Conservation (phyloP, 306 rosid species). For the Amphicarpaea edgeworthii region DNA sequence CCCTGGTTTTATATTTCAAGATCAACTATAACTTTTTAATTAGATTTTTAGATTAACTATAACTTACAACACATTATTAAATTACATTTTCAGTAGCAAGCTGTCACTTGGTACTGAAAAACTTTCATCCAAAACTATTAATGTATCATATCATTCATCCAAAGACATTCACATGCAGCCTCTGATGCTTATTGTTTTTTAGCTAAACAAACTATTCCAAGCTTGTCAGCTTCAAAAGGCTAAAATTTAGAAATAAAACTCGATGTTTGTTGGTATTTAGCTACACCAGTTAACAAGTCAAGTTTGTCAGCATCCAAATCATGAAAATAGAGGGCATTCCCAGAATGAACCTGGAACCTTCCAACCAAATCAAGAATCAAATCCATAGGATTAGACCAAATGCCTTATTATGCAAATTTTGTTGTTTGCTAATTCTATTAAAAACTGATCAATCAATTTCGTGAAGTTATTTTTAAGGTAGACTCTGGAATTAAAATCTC, state of each 20-base stretch:
- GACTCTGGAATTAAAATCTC: background rate
- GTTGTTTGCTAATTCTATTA: background rate
- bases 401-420: background rate
- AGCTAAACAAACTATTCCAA: background rate
- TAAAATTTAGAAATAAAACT: background rate
- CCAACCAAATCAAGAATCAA: slow-evolving; percentile 67
- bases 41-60: background rate
- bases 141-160: no score
- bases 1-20: background rate
- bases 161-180: background rate
- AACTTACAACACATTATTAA: background rate
- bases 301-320: no score
- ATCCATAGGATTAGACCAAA: slow-evolving; percentile 33
- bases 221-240: background rate
- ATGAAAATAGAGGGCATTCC: slow-evolving; percentile 35
- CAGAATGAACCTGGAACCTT: slow-evolving; percentile 59
- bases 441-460: no score
- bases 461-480: no score
- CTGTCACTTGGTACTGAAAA: background rate
- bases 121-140: no score
- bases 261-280: background rate
- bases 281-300: no score
- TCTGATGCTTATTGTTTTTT: background rate
- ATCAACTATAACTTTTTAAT: no score
- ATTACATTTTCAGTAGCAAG: background rate